A percentile compares a stretch with the other conserved stretches of the same genome.
Evolutionary conservation across 257 asterid species (phyloP).

Genomic region (Solanum piurae): DNA sequence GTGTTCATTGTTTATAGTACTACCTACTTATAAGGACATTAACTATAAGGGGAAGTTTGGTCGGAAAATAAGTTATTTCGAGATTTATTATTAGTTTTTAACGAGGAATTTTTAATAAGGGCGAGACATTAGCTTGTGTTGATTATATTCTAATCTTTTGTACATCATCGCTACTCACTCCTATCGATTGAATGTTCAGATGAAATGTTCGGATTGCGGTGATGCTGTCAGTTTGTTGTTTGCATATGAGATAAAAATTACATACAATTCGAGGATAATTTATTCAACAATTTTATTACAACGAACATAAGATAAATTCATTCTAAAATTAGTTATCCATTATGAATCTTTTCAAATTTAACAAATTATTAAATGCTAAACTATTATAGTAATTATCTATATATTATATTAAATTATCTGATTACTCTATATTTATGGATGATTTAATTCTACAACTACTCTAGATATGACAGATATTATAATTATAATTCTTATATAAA

Average conservation of each 20-base stretch:
- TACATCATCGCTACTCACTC: too few relatives aligned
- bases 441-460: not conserved
- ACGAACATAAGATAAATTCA: too few relatives aligned
- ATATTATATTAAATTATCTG: not conserved
- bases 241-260: not conserved
- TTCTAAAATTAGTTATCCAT: too few relatives aligned
- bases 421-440: not conserved
- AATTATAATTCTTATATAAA: too few relatives aligned
- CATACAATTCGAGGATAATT: too few relatives aligned
- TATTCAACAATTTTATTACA: too few relatives aligned
- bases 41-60: fast-evolving
- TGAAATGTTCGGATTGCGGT: too few relatives aligned
- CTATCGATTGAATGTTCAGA: not conserved
- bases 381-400: not conserved
- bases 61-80: too few relatives aligned
- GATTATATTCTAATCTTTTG: not conserved
- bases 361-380: not conserved
- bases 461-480: not conserved
- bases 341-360: not conserved
- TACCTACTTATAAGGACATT: not conserved
- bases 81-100: too few relatives aligned
- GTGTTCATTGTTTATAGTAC: not conserved
- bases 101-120: not conserved
- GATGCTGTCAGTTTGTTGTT: too few relatives aligned
- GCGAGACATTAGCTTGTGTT: too few relatives aligned